A percentile compares a stretch with the other conserved stretches of the same genome.
These are phyloP conservation scores for Salix brachista DNA, from an alignment of 345 rosid species.

Conservation along the genomic window DNA sequence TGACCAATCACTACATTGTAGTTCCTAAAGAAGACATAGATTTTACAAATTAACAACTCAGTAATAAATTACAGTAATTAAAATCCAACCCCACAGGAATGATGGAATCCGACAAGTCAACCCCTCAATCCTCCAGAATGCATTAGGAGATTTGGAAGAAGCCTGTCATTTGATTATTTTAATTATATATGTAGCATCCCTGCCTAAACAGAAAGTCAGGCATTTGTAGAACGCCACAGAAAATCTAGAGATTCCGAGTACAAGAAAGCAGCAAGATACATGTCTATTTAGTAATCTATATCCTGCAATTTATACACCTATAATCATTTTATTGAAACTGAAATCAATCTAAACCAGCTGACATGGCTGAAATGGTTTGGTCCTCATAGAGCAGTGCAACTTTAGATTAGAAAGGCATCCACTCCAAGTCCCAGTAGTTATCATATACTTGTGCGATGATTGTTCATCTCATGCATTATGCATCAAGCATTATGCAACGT, in stretches of 20 bases:
- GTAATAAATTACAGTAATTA: constrained; percentile 8
- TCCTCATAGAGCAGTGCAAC: too few species aligned
- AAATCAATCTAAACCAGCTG: not conserved
- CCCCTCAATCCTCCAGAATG: not conserved
- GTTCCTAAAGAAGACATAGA: constrained; percentile 59
- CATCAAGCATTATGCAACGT: not conserved
- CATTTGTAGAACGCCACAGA: not conserved
- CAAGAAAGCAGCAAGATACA: not conserved
- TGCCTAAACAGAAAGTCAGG: not conserved
- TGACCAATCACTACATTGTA: constrained; percentile 99
- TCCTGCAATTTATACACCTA: not conserved
- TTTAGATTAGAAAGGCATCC: too few species aligned
- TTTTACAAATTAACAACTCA: constrained; percentile 24
- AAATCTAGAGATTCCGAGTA: not conserved
- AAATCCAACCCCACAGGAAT: constrained; percentile 17
- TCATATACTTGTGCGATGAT: too few species aligned
- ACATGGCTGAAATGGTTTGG: not conserved
- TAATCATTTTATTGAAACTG: not conserved
- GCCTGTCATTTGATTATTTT: not conserved
- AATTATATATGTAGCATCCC: not conserved
- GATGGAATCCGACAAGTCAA: constrained; percentile 2
- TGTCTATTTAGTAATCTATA: not conserved
- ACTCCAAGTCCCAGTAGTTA: too few species aligned
- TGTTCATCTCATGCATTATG: not conserved
- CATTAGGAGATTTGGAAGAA: not conserved